These are phyloP conservation scores for Silene vulgaris DNA, from an alignment of 179 eudicot species.

Conservation along the genomic window DNA sequence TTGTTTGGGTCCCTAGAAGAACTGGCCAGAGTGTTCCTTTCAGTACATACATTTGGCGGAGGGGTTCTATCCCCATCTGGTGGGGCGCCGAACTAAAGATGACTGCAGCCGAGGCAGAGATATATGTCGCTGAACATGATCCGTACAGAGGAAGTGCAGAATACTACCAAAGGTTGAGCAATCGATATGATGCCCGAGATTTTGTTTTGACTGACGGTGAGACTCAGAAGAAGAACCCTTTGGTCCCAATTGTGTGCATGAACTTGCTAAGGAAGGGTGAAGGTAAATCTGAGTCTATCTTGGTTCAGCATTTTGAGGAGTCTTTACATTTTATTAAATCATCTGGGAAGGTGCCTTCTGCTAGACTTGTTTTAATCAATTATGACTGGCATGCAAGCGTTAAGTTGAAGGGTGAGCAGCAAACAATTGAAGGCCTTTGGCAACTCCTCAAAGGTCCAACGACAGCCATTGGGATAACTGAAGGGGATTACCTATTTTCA, in stretches of 20 bases:
- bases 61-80: slow-evolving; percentile 96
- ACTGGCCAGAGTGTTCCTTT: slow-evolving; percentile 79
- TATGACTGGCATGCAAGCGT: slow-evolving; percentile 95
- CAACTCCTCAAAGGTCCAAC: slow-evolving; percentile 84
- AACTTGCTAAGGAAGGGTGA: slow-evolving; percentile 82
- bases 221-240: slow-evolving; percentile 60
- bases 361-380: slow-evolving; percentile 67
- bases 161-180: slow-evolving; percentile 78
- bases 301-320: slow-evolving; percentile 91
- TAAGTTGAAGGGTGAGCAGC: slow-evolving; percentile 78
- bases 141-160: slow-evolving; percentile 89
- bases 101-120: slow-evolving; percentile 95
- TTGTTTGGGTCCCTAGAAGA: slow-evolving; percentile 84
- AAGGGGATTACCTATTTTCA: slow-evolving; percentile 88
- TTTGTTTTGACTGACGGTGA: slow-evolving; percentile 45
- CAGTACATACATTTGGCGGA: slow-evolving; percentile 80
- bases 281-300: slow-evolving; percentile 83
- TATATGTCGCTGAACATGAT: slow-evolving; percentile 78
- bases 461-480: slow-evolving; percentile 65
- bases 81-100: slow-evolving; percentile 98
- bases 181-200: slow-evolving; percentile 68
- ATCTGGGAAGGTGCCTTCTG: slow-evolving; percentile 67
- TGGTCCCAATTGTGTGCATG: slow-evolving; percentile 78
- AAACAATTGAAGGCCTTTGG: slow-evolving; percentile 96
- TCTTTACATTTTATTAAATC: slow-evolving; percentile 63